These are phyloP conservation scores for Pseudozyma flocculosa DNA, from an alignment of 1,284 basidiomycete species.

Conservation along the genomic window DNA sequence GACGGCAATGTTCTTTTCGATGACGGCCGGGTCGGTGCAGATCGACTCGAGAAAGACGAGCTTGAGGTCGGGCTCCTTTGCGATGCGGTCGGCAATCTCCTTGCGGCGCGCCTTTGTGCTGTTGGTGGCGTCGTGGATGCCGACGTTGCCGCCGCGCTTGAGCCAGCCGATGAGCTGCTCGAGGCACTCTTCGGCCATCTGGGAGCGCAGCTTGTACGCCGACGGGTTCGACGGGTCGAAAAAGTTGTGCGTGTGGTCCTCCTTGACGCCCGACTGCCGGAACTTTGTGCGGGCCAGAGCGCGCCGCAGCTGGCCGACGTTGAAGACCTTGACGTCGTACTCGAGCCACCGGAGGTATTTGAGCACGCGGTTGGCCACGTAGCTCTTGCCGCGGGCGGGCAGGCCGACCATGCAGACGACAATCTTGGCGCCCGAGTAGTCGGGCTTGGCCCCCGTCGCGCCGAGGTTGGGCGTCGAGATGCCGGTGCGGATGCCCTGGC, in stretches of 20 bases:
- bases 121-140: constrained; percentile 97
- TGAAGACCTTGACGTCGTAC: constrained; percentile 98
- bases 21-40: constrained; percentile 89
- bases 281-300: constrained; percentile 75
- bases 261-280: constrained; percentile 71
- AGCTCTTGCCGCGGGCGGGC: constrained; percentile 56
- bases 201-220: constrained; percentile 76
- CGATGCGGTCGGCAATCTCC: constrained; percentile 76
- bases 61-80: constrained; percentile 82
- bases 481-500: constrained; percentile 28
- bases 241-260: constrained; percentile 87
- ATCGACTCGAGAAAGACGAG: constrained; percentile 92
- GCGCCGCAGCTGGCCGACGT: constrained; percentile 91
- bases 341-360: constrained; percentile 74
- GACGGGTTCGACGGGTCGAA: constrained; percentile 85
- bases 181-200: constrained; percentile 84
- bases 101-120: constrained; percentile 76
- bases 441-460: constrained; percentile 80
- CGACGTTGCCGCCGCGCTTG: constrained; percentile 88
- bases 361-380: constrained; percentile 57
- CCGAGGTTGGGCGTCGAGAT: constrained; percentile 41
- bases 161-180: constrained; percentile 95
- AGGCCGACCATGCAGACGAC: constrained; percentile 87
- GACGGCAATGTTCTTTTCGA: constrained; percentile 90
- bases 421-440: constrained; percentile 97